Conservation (phyloP, 2,329 filamentous ascomycete genomes). For the Leptographium wingfieldii region DNA sequence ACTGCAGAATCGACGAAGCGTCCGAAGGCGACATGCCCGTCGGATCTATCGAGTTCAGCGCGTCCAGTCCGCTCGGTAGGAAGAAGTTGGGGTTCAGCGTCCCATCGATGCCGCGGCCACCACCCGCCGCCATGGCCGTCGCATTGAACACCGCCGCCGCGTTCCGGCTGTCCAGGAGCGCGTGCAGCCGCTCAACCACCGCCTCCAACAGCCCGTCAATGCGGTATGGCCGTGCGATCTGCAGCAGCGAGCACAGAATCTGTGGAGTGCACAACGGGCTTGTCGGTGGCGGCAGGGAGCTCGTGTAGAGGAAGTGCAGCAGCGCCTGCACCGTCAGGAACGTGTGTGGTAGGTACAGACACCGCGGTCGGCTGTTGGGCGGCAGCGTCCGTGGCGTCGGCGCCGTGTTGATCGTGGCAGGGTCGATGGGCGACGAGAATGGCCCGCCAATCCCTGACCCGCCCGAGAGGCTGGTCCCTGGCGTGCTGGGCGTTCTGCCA, state of each 20-base stretch:
- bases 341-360: constrained; percentile 87
- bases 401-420: constrained; percentile 38
- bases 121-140: constrained; percentile 92
- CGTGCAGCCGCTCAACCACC: constrained; percentile 80
- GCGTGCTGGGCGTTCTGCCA: constrained; percentile 29
- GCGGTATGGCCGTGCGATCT: constrained; percentile 85
- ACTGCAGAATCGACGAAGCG: constrained; percentile 7
- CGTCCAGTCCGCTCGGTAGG: constrained; percentile 35
- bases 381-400: constrained; percentile 45
- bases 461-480: constrained; percentile 31
- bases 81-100: constrained; percentile 51
- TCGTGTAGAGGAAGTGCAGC: constrained; percentile 88
- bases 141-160: constrained; percentile 97
- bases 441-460: constrained; percentile 13
- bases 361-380: constrained; percentile 61
- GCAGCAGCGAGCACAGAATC: constrained; percentile 86
- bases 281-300: constrained; percentile 62
- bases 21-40: background rate
- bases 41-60: constrained; percentile 17
- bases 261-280: constrained; percentile 83
- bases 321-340: constrained; percentile 80
- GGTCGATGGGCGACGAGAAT: constrained; percentile 26
- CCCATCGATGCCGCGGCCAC: constrained; percentile 69
- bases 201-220: constrained; percentile 87
- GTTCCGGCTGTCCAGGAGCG: constrained; percentile 81